Conservation (phyloP, 169 alveolate species). For the Cryptosporidium muris region DNA sequence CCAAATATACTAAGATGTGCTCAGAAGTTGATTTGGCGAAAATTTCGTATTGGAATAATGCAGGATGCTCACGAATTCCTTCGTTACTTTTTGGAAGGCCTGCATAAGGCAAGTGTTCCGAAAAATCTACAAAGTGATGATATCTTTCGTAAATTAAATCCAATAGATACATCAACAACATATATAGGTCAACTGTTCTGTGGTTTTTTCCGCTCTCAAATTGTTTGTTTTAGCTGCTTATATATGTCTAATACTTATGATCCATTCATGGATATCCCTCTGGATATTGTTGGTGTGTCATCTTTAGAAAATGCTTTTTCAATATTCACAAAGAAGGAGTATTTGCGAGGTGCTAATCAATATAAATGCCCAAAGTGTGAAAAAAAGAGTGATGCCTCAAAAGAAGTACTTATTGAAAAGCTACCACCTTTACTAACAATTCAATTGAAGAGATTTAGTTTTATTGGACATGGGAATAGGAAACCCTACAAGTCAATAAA, state of each 20-base stretch:
- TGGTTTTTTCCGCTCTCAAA: slow-evolving; percentile 76
- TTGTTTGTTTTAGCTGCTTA: slow-evolving; percentile 72
- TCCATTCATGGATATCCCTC: slow-evolving; percentile 75
- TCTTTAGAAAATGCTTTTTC: slow-evolving; percentile 75
- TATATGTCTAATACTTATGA: slow-evolving; percentile 74
- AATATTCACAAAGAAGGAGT: slow-evolving; percentile 73
- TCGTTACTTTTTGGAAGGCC: slow-evolving; percentile 74
- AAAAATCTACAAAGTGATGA: slow-evolving; percentile 42
- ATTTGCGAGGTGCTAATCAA: slow-evolving; percentile 73
- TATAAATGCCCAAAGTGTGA: slow-evolving; percentile 74
- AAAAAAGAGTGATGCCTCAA: slow-evolving; percentile 44
- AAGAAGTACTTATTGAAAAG: slow-evolving; percentile 48
- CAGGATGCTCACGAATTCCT: slow-evolving; percentile 80
- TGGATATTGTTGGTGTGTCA: slow-evolving; percentile 74
- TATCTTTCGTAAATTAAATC: slow-evolving; percentile 67
- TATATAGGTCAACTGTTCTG: slow-evolving; percentile 77
- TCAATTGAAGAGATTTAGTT: slow-evolving; percentile 63
- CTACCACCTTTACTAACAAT: slow-evolving; percentile 63
- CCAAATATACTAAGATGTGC: slow-evolving; percentile 69
- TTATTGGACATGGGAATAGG: slow-evolving; percentile 52
- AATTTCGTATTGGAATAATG: slow-evolving; percentile 74
- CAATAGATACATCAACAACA: slow-evolving; percentile 74
- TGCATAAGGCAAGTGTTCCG: slow-evolving; percentile 71
- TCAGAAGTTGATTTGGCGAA: slow-evolving; percentile 73
- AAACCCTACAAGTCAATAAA: slow-evolving; percentile 43